Evolutionary conservation across 257 asterid genomes (phyloP), one percentile per base, ranked within the genome.

Genomic region (Plantago ovata): DNA sequence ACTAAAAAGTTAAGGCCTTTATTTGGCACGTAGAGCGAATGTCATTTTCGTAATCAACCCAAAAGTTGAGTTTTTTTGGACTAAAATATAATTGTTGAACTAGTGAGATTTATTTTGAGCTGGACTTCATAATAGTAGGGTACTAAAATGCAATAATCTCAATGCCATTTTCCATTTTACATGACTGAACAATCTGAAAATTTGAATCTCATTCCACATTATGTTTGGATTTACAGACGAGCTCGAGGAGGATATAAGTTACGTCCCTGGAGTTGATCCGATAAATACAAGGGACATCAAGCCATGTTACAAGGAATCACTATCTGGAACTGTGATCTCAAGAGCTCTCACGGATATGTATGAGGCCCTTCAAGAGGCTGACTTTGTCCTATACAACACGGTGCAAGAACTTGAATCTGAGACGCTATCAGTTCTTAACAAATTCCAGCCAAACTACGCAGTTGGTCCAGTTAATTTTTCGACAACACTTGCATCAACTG

Each of bases 201-300:
- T 28, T 28, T n/a, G n/a, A 7, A 11, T 40, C 21, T 21, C 21
- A 8, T 16, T 18, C 6, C 39, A 14, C 11, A 14, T 18, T 11
- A 10, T 1, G 20, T 56, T 13, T 57, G 7, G 10, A 58, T 14
- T 11, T 14, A n/a, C 76, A 81, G 84, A 52, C 15, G 51, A 68
- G 3, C 58, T 74, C 0, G 48, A 46, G 54, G 85, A 81, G 42
- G 78, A 54, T 4, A 79, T 84, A 56, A 64, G 64, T 23, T 86
- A 86, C 63, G 65, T 86, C 11, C 94, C 95, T 9, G 95, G 94
- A 36, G 76, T 87, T 7, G 19, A 70, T 21, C 70, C 84, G 4
- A 67, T 84, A 18, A 76, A 60, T 48, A 72, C 84, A 10, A 75
- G 55, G 33, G 89, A 87, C 57, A 7, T 87, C 21, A 71, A 65